Base-by-base conservation (phyloP, 2,329 filamentous ascomycete genomes). In the Stagonosporopsis rhizophila region DNA sequence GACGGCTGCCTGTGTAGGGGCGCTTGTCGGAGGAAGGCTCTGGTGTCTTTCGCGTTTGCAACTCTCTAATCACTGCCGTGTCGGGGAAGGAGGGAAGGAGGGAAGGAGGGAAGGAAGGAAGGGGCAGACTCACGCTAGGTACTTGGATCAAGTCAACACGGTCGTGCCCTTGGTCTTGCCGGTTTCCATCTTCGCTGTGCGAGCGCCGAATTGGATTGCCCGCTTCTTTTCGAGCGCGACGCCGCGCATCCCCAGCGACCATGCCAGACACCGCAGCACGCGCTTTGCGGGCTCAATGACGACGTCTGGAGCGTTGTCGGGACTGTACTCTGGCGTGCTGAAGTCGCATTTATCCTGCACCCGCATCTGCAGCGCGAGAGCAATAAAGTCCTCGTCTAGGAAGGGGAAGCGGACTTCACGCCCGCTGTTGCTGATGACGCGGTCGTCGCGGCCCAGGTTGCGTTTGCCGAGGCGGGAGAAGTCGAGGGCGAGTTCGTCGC, bases 391-490 rank as follows among this genome's bases (percentile, higher is more conserved):
- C 75, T 99, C 95, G 59, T 98, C 95, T 0, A 99, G 83, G 69
- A 86, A 99, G 0, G 96, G 95, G 71, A 96, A 97, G 32, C 95
- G 85, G 28, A 90, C 90, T 76, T 99, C 95, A 58, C 88, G 89
- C 14, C 90, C 87, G 90, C 93, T 98, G 70, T 96, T 85, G 2
- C 91, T 88, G 75, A 97, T 91, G 17, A 93, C 89, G 22, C 95
- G 86, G 76, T 99, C 96, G 70, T 99, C 95, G 9, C 95, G 87
- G 4, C 95, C 96, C 7, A 99, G 83, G 64, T 99, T 99, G n/a
- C 95, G 87, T 76, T 95, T 92, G 1, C 94, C 93, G 1, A 99
- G 85, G 22, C 96, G 86, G 44, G 85, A 82, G 34, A 98, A 89
- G 59, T 99, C 95, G 3, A 98, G 82, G 56, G 90, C 86, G 5